Evolutionary conservation across 2,329 filamentous ascomycete genomes (phyloP).

Genomic region (Ceratocystis ficicola): DNA sequence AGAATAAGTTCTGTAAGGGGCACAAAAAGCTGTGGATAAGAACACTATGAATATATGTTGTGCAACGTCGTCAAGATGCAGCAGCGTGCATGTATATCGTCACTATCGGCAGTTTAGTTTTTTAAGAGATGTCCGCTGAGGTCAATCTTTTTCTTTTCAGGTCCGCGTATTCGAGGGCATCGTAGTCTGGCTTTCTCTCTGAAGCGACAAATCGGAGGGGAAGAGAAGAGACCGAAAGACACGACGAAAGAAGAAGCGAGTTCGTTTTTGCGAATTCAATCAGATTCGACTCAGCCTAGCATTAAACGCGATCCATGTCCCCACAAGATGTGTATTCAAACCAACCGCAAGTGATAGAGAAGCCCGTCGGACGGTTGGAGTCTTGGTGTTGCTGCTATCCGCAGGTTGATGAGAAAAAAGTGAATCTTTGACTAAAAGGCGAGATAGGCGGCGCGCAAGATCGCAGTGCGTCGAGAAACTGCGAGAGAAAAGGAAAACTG

Average conservation of each 20-base stretch:
- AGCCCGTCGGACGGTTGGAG: neutral
- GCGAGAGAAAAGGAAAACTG: neutral
- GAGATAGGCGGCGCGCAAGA: neutral
- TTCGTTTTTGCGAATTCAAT: neutral
- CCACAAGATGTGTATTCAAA: neutral
- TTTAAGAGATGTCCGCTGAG: neutral
- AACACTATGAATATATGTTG: neutral
- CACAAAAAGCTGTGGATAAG: neutral
- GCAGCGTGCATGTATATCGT: neutral
- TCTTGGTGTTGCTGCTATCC: neutral
- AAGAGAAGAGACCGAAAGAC: neutral
- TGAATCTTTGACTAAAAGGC: neutral
- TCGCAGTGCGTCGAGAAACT: neutral
- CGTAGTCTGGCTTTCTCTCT: neutral
- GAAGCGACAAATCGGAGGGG: neutral
- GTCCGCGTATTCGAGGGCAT: neutral
- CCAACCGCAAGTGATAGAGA: neutral
- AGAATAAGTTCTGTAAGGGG: neutral
- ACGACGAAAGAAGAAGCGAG: neutral
- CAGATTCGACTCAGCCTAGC: neutral
- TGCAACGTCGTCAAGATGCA: neutral
- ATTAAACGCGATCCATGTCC: neutral
- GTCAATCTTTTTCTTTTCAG: neutral
- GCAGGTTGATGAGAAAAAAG: too few relatives aligned
- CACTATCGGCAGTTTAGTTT: neutral